Base-by-base conservation (phyloP, 2,329 filamentous ascomycete species). In the Arthrobotrys megalospora region DNA sequence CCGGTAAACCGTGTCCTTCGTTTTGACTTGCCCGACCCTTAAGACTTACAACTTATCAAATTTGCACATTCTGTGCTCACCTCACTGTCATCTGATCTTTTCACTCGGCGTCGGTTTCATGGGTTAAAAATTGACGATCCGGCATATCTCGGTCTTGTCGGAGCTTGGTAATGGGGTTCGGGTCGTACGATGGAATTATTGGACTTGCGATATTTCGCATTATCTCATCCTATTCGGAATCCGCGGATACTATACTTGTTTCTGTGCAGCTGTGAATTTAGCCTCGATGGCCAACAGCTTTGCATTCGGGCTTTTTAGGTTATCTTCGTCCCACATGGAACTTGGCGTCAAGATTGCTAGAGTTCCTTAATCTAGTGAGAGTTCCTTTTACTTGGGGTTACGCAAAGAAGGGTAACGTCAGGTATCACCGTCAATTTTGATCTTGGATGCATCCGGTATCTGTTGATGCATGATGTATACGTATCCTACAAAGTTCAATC, bases 41-140 rank as follows among this genome's bases (percentile, higher is more conserved):
- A 6, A 19, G 8, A 43, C 14, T 21, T 65, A 19, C 45, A n/a
- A 48, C 24, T 16, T 34, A 52, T 28, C 45, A 38, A 48, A 36
- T 75, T 45, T 28, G 19, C 47, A 24, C 14, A 16, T 53, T 36
- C 24, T 19, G 38, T 50, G 50, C 71, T 69, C 71, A 67, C 38
- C 60, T 52, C 45, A 77, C 52, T 70, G 52, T 77, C 75, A 78
- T 78, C 67, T 78, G 75, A 78, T 78, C 60, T 72, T 78, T 78
- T 41, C 24, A 21, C 19, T 16, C 19, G 12, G 34, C 7, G 7
- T 38, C 53, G 32, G 52, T 52, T 65, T 41, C 24, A 48, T 66
- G 60, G 60, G 8, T 64, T 16, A 60, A 65, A 60, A 50, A 32
- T 36, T 34, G 47, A 53, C 47, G 63, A 67, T 32, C 63, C 70